These are phyloP conservation scores for Cymbidium sinense DNA, from an alignment of 106 monocot genomes.

Conservation along the genomic window DNA sequence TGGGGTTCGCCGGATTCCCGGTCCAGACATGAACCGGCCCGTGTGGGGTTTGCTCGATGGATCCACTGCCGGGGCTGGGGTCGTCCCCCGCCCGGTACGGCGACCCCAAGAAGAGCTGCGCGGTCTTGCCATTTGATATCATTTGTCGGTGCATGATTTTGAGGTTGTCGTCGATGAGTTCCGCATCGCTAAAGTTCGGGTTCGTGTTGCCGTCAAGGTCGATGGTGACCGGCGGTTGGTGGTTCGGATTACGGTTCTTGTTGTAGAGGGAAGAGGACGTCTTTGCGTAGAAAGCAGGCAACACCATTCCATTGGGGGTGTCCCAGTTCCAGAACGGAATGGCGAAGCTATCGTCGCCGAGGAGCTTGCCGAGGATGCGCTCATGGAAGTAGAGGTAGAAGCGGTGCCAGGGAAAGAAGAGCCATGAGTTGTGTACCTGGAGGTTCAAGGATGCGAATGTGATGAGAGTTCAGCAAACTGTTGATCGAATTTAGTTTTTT, in stretches of 20 bases:
- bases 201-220: constrained; percentile 25
- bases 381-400: constrained; percentile 38
- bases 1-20: constrained; percentile 14
- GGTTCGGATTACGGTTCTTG: constrained; percentile 15
- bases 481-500: no score
- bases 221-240: constrained; percentile 22
- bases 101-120: constrained; percentile 42
- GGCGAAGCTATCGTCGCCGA: constrained; percentile 41
- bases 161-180: constrained; percentile 41
- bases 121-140: constrained; percentile 34
- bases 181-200: constrained; percentile 1
- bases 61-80: constrained; percentile 25
- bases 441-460: background rate
- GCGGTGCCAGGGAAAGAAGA: constrained; percentile 48
- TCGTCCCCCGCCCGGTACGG: constrained; percentile 31
- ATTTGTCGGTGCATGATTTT: constrained; percentile 53
- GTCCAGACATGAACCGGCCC: constrained; percentile 26
- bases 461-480: no score
- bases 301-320: constrained; percentile 20
- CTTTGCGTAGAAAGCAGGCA: constrained; percentile 26
- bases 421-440: constrained; percentile 30
- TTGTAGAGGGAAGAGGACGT: constrained; percentile 30
- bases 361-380: constrained; percentile 39
- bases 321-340: constrained; percentile 51
- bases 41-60: constrained; percentile 39